These are phyloP conservation scores for Pseudopithomyces chartarum DNA, from an alignment of 2,329 filamentous ascomycete species.

Conservation along the genomic window DNA sequence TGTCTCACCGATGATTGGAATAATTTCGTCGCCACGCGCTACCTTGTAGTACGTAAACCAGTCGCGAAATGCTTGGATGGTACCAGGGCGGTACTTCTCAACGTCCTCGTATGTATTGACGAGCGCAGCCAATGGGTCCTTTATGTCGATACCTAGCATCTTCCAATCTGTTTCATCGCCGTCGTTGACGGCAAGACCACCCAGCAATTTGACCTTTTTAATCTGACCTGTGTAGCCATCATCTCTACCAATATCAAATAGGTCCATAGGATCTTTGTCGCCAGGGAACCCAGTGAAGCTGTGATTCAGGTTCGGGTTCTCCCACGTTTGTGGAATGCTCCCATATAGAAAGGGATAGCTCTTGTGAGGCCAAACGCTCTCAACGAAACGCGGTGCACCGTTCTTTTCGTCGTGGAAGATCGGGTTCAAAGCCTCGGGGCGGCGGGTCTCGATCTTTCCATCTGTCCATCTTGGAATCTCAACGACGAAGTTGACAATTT, in stretches of 20 bases:
- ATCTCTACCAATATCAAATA: background rate
- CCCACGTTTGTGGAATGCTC: background rate
- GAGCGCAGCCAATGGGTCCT: background rate
- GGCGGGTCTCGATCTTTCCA: background rate
- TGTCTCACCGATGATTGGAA: background rate
- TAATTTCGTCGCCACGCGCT: background rate
- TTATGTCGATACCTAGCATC: background rate
- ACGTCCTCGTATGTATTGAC: background rate
- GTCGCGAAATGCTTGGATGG: background rate
- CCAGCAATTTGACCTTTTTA: background rate
- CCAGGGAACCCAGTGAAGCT: background rate
- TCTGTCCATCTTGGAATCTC: background rate
- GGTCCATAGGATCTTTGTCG: background rate
- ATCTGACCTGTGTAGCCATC: background rate
- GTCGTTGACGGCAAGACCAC: background rate
- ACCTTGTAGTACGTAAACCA: background rate
- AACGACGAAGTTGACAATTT: background rate
- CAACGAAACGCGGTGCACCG: background rate
- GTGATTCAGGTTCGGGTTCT: background rate
- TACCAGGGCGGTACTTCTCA: background rate
- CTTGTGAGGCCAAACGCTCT: background rate
- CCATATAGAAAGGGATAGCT: background rate
- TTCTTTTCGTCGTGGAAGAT: background rate
- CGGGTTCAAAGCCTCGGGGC: background rate
- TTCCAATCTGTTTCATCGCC: background rate